Conservation (phyloP, 2,329 filamentous ascomycete genomes). For the Pseudohalonectria lignicola region DNA sequence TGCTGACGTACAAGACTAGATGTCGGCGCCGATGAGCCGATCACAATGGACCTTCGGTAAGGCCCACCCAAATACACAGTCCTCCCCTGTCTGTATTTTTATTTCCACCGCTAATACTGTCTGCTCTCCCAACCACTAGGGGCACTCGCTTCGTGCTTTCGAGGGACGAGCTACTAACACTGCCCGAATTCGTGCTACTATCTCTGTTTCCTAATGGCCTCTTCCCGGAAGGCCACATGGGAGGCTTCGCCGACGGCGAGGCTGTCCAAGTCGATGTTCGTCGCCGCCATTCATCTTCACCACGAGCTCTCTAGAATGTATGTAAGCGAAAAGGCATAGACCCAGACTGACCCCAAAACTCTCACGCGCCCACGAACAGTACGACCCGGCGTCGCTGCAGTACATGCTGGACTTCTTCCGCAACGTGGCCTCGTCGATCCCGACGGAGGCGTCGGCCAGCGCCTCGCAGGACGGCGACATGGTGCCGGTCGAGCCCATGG, state of each 20-base stretch:
- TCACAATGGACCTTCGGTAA: slow-evolving; percentile 88
- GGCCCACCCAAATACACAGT: slow-evolving; percentile 12
- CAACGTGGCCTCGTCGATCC: slow-evolving; percentile 91
- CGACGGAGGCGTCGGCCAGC: slow-evolving; percentile 57
- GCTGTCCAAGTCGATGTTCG: slow-evolving; percentile 90
- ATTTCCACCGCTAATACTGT: too few species aligned
- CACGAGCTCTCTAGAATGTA: too few species aligned
- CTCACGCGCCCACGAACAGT: too few species aligned
- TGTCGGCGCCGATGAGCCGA: slow-evolving; percentile 84
- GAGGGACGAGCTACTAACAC: slow-evolving; percentile 84
- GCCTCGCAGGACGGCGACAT: slow-evolving; percentile 53
- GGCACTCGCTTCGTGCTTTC: slow-evolving; percentile 91
- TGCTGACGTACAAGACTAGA: slow-evolving; percentile 36
- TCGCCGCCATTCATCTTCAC: too few species aligned
- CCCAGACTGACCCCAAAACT: too few species aligned
- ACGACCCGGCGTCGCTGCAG: slow-evolving; percentile 89
- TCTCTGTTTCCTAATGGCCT: slow-evolving; percentile 99
- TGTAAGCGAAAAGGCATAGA: too few species aligned
- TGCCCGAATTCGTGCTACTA: slow-evolving; percentile 92
- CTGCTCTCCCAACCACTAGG: too few species aligned
- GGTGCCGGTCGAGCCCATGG: slow-evolving; percentile 62
- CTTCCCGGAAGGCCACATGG: slow-evolving; percentile 92
- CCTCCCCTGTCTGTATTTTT: too few species aligned
- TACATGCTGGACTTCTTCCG: slow-evolving; percentile 99
- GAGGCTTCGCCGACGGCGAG: slow-evolving; percentile 82